Conservation (phyloP, 805 yeast species). For the Middelhovenomyces tepae region DNA sequence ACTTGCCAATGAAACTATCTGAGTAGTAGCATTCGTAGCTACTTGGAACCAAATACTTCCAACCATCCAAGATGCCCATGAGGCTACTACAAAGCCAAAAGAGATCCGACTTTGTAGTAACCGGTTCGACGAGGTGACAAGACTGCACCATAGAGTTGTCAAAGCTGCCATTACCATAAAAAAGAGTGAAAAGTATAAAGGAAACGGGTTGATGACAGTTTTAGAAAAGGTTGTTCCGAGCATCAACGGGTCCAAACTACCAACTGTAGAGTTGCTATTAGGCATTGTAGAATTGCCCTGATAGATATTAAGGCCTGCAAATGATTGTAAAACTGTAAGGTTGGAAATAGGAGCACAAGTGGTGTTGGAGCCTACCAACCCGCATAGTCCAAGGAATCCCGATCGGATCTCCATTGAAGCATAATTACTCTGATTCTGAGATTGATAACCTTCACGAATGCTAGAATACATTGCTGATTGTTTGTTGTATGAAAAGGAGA, state of each 20-base stretch:
- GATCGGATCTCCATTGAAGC: conserved; percentile 11
- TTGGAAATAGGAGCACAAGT: conserved; percentile 8
- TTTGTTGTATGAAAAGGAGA: conserved; percentile 13
- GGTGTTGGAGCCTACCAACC: background rate
- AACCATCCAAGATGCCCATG: conserved; percentile 15
- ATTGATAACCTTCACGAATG: background rate
- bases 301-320: background rate
- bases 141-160: conserved; percentile 6
- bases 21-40: conserved; percentile 12
- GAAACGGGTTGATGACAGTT: conserved; percentile 14
- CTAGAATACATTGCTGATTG: conserved; percentile 6
- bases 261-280: background rate
- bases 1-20: conserved; percentile 13
- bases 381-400: conserved; percentile 16
- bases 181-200: conserved; percentile 10
- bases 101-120: conserved; percentile 1
- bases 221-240: conserved; percentile 14
- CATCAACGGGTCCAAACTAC: conserved; percentile 10
- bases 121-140: conserved; percentile 8
- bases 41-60: conserved; percentile 21
- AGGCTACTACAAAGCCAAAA: conserved; percentile 2
- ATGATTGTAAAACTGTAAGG: conserved; percentile 3
- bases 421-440: conserved; percentile 5
- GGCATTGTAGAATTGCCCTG: too few relatives aligned
- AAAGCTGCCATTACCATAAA: conserved; percentile 8